These are phyloP conservation scores for Quaeritorhiza haematococci DNA, from an alignment of 371 early-diverging fungal species.

Conservation along the genomic window DNA sequence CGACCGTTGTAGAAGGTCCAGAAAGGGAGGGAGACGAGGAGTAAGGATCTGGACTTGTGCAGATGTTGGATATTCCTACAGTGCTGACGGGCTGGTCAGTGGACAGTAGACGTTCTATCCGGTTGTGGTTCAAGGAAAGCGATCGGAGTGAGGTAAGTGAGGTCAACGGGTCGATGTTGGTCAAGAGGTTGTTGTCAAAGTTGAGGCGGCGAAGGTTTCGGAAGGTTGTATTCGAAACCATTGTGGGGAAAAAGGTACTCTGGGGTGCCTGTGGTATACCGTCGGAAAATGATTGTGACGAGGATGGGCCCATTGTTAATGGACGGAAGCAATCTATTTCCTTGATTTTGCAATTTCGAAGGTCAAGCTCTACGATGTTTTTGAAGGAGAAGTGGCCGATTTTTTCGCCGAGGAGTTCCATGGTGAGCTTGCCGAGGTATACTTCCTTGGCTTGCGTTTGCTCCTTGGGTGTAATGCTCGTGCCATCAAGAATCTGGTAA, in stretches of 20 bases:
- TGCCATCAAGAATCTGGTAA: slow-evolving; percentile 44
- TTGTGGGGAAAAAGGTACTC: no score
- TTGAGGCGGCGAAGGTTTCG: slow-evolving; percentile 41
- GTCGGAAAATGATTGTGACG: background rate
- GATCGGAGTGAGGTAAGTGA: slow-evolving; percentile 27
- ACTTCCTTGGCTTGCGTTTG: slow-evolving; percentile 39
- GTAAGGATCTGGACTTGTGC: no score
- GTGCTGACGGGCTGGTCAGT: slow-evolving; percentile 21
- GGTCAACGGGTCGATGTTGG: slow-evolving; percentile 37
- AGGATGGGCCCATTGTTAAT: background rate
- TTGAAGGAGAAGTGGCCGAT: slow-evolving; percentile 45
- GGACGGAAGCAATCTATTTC: slow-evolving; percentile 45
- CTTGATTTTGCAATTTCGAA: slow-evolving; percentile 47
- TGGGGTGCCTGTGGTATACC: no score
- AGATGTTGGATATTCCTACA: no score
- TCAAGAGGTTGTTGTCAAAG: slow-evolving; percentile 46
- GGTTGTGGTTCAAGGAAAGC: slow-evolving; percentile 40
- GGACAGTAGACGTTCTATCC: slow-evolving; percentile 38
- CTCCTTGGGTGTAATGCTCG: slow-evolving; percentile 39
- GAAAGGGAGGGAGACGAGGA: no score
- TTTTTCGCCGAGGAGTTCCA: slow-evolving; percentile 47
- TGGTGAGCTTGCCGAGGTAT: slow-evolving; percentile 46
- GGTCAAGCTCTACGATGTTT: slow-evolving; percentile 46
- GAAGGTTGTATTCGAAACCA: slow-evolving; percentile 9
- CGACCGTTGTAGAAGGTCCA: no score